Evolutionary conservation across 306 rosid species (phyloP).

Genomic region (Glycine tomentella): DNA sequence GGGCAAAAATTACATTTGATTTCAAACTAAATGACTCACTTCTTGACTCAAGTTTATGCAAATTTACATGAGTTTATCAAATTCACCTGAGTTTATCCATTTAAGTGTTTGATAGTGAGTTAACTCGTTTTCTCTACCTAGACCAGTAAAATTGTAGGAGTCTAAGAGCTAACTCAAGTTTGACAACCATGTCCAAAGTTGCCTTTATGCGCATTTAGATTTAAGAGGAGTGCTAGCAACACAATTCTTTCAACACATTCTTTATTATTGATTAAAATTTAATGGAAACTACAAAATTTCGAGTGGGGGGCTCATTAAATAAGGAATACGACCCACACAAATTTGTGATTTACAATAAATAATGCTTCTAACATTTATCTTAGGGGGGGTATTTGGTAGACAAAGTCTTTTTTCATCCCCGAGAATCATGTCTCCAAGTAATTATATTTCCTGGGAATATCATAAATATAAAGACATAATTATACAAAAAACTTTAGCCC

Average conservation of each 20-base stretch:
- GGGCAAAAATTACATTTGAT: not conserved
- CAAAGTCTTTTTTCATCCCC: too few species aligned
- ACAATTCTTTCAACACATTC: not conserved
- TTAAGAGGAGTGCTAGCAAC: not conserved
- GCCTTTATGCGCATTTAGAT: slow-evolving; percentile 13
- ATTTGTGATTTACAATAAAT: not conserved
- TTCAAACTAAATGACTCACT: not conserved
- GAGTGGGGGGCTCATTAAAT: not conserved
- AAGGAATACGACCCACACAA: not conserved
- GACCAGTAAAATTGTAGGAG: not conserved
- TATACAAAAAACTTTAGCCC: too few species aligned
- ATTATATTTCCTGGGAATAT: too few species aligned
- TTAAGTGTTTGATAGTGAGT: not conserved
- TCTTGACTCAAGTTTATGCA: not conserved
- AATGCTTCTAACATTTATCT: not conserved
- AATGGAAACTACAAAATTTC: not conserved
- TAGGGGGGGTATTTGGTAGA: not conserved
- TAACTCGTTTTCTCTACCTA: not conserved
- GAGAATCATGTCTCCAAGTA: too few species aligned
- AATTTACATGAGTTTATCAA: not conserved
- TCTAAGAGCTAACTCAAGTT: not conserved
- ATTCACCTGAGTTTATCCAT: not conserved
- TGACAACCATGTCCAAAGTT: slow-evolving; percentile 7
- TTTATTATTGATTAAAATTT: not conserved
- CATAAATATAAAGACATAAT: too few species aligned